phyloP scores from a whole-genome alignment of 805 yeast genomes.

The Maudiozyma saulgeensis region DNA sequence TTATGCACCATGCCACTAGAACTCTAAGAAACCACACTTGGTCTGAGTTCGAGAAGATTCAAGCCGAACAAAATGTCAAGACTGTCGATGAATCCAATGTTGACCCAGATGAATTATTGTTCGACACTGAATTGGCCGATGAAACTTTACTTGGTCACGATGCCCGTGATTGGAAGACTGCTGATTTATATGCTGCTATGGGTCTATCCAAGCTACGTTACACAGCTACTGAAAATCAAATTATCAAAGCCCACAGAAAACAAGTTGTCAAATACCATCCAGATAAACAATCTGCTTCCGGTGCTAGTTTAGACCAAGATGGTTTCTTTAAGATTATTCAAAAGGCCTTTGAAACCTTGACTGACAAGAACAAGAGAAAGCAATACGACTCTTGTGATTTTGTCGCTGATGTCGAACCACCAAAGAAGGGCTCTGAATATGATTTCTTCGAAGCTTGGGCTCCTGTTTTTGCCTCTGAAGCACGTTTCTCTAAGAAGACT shows the following conservation, averaged over 20 bases:
- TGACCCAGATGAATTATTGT: conserved; percentile 48
- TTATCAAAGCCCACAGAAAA: conserved; percentile 93
- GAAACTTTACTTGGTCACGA: conserved; percentile 77
- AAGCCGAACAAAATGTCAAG: conserved; percentile 80
- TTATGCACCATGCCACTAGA: conserved; percentile 94
- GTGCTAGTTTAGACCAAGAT: conserved; percentile 82
- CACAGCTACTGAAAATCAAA: conserved; percentile 85
- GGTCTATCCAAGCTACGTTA: conserved; percentile 87
- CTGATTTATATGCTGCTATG: conserved; percentile 91
- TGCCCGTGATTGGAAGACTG: conserved; percentile 97
- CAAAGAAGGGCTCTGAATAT: conserved; percentile 60
- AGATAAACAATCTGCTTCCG: conserved; percentile 85
- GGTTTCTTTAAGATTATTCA: conserved; percentile 97
- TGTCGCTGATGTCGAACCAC: conserved; percentile 74
- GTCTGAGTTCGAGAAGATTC: conserved; percentile 92
- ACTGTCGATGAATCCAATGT: conserved; percentile 49
- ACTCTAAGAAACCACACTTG: conserved; percentile 94
- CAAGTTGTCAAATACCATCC: conserved; percentile 97
- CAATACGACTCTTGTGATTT: conserved; percentile 95
- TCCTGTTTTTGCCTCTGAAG: conserved; percentile 83
- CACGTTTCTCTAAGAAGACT: conserved; percentile 83
- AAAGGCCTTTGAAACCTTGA: conserved; percentile 85
- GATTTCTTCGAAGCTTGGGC: conserved; percentile 91
- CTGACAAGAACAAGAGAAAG: conserved; percentile 77
- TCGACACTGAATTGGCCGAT: conserved; percentile 53